These are phyloP conservation scores for Penicillium sp. DNA, from an alignment of 2,329 filamentous ascomycete species.

Conservation along the genomic window DNA sequence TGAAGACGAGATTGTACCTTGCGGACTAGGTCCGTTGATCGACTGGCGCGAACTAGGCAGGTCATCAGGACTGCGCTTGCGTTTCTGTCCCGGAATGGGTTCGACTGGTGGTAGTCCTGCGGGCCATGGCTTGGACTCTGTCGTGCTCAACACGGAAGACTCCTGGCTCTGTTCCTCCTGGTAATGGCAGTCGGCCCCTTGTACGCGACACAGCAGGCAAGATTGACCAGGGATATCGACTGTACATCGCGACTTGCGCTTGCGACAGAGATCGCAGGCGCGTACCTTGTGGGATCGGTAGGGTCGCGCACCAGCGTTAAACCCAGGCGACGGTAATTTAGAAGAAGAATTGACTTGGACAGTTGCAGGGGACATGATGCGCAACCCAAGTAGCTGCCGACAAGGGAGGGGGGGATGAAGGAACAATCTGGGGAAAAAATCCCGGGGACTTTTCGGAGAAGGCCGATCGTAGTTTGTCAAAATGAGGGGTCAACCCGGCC, in stretches of 20 bases:
- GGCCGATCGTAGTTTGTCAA: slow-evolving; percentile 25
- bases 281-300: slow-evolving; percentile 66
- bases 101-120: slow-evolving; percentile 28
- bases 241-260: slow-evolving; percentile 65
- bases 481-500: slow-evolving; percentile 27
- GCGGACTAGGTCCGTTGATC: slow-evolving; percentile 30
- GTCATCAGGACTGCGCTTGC: slow-evolving; percentile 40
- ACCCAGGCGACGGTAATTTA: slow-evolving; percentile 39
- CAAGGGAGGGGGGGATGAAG: slow-evolving; percentile 7
- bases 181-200: slow-evolving; percentile 62
- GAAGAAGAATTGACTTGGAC: slow-evolving; percentile 34
- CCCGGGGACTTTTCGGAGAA: slow-evolving; percentile 26
- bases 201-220: slow-evolving; percentile 63
- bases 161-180: slow-evolving; percentile 45
- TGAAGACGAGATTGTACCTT: slow-evolving; percentile 27
- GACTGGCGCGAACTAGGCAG: slow-evolving; percentile 28
- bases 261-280: slow-evolving; percentile 64
- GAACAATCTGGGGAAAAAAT: slow-evolving; percentile 20
- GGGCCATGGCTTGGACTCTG: slow-evolving; percentile 35
- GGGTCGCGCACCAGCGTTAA: slow-evolving; percentile 54
- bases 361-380: slow-evolving; percentile 39
- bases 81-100: slow-evolving; percentile 38
- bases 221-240: slow-evolving; percentile 57
- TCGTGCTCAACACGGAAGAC: slow-evolving; percentile 27
- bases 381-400: slow-evolving; percentile 18